Evolutionary conservation across 2,329 filamentous ascomycete genomes (phyloP).

Genomic region (Rhynchosporium graminicola): DNA sequence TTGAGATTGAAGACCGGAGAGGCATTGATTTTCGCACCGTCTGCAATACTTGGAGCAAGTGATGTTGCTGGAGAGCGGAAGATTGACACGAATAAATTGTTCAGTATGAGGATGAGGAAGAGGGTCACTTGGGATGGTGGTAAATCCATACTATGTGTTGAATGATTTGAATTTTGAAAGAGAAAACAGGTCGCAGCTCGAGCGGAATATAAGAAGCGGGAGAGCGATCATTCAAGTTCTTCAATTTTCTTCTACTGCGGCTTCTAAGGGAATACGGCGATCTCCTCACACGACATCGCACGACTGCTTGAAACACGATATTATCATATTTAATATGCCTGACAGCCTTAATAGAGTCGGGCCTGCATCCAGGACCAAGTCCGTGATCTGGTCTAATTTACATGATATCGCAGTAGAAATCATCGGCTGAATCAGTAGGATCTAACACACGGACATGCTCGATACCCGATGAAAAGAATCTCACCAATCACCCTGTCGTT

Average conservation of each 20-base stretch:
- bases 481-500: too few species aligned
- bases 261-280: not conserved
- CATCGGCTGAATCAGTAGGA: too few species aligned
- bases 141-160: constrained; percentile 20
- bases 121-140: constrained; percentile 28
- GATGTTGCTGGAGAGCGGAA: constrained; percentile 15
- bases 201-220: not conserved
- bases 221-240: not conserved
- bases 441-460: too few species aligned
- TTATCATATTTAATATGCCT: too few species aligned
- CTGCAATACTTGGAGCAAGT: constrained; percentile 42
- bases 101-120: constrained; percentile 25
- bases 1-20: constrained; percentile 50
- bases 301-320: too few species aligned
- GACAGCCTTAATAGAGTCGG: too few species aligned
- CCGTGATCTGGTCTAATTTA: too few species aligned
- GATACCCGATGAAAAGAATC: too few species aligned
- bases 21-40: constrained; percentile 51
- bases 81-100: constrained; percentile 17
- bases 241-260: not conserved
- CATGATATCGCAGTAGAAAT: too few species aligned
- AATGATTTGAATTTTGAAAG: constrained; percentile 10
- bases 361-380: too few species aligned
- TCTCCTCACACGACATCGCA: too few species aligned
- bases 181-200: constrained; percentile 1